Evolutionary conservation across 176 grass and related monocot species (phyloP), one percentile per base, ranked within the genome.

Genomic region (Bothriochloa decipiens): DNA sequence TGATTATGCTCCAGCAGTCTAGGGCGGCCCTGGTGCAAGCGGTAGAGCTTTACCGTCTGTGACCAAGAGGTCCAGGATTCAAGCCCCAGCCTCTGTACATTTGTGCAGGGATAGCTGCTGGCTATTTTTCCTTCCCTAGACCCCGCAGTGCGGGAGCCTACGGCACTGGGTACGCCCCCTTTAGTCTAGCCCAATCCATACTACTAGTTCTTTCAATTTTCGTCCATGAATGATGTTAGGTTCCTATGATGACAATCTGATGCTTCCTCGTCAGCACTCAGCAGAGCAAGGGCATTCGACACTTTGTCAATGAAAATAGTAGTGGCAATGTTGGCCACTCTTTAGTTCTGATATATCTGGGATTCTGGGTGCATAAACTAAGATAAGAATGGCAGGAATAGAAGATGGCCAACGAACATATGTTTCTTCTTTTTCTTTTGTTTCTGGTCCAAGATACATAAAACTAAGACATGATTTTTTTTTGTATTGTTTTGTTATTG

Each of bases 191-290:
- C 6, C 16, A 60, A 46, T 70, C 52, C 70, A 72, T 42, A 15
- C 39, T 26, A 33, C 13, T 29, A 11, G 40, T 50, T 86, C 39
- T 86, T 18, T 58, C 50, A 49, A 16, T 53, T 53, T 49, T 75
- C 29, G 8, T 40, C 7, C 50, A 20, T 36, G 46, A 45, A 52
- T 69, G 11, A 33, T 69, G 28, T 50, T 72, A 8, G 28, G 63
- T 68, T 20, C 43, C 18, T 53, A 50, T 80, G 68, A 80, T 52
- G 75, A 28, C 28, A 52, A 47, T 72, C 26, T 28, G 82, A 53
- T 53, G 71, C 81, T 49, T 83, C 70, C 40, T 50, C 41, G 57
- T 65, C 60, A 75, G 60, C 47, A 26, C 29, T 32, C 32, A 42
- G 33, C 60, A 27, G 39, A 41, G 39, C 37, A 22, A 42, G 7